Percentiles rank a stretch among this genome's conserved stretches.
These are phyloP conservation scores for Lupinus albus DNA, from an alignment of 306 rosid species.

Conservation along the genomic window DNA sequence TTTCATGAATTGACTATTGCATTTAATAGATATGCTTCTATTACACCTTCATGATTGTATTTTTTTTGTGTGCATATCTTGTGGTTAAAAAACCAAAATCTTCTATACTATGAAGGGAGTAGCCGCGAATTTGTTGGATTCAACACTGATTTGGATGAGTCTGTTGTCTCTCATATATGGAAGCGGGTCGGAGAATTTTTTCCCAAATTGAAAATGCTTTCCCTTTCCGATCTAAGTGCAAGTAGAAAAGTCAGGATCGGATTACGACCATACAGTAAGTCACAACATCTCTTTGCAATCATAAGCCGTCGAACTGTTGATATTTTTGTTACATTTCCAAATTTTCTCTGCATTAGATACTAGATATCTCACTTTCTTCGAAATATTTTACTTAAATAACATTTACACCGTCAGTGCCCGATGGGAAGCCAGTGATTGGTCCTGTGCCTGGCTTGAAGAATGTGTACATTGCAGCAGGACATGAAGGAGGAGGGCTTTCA, in stretches of 20 bases:
- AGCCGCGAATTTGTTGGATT: conserved; percentile 90
- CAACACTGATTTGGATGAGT: conserved; percentile 68
- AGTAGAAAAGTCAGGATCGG: conserved; percentile 81
- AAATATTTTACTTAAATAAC: conserved; percentile 34
- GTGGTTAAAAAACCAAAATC: conserved; percentile 18
- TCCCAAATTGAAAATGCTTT: conserved; percentile 60
- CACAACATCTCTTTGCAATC: conserved; percentile 32
- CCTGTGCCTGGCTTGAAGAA: conserved; percentile 77
- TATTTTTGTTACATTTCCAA: conserved; percentile 29
- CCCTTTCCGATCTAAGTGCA: conserved; percentile 60
- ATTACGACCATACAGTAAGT: conserved; percentile 87
- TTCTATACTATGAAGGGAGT: conserved; percentile 60
- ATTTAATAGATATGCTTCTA: conserved; percentile 32
- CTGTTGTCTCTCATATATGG: conserved; percentile 69
- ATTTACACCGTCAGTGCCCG: conserved; percentile 64
- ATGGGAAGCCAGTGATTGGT: conserved; percentile 90
- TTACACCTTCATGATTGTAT: not conserved
- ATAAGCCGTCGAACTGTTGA: conserved; percentile 7
- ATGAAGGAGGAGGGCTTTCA: conserved; percentile 88
- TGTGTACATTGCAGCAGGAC: conserved; percentile 89
- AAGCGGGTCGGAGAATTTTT: conserved; percentile 73
- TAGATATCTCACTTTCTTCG: not conserved
- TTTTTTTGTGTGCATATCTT: conserved; percentile 9
- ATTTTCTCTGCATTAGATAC: conserved; percentile 10
- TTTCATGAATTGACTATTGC: conserved; percentile 8